Conservation (phyloP, 2,329 filamentous ascomycete genomes). For the Ophiobolus disseminans region DNA sequence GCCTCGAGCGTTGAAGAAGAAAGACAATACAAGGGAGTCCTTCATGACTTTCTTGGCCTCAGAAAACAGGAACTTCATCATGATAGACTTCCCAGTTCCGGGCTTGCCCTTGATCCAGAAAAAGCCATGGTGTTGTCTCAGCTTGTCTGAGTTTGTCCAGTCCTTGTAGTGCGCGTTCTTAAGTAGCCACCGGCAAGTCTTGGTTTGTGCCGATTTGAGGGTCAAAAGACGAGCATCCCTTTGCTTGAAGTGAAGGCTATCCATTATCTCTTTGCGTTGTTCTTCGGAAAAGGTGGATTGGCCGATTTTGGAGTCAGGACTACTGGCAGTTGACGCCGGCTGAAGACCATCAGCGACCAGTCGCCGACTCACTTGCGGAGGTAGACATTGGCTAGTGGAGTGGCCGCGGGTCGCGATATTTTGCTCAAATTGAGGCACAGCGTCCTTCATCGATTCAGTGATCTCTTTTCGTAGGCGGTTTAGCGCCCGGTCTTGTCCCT, state of each 20-base stretch:
- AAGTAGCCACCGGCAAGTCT: background rate
- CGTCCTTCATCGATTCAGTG: background rate
- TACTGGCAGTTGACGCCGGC: background rate
- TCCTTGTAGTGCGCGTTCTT: background rate
- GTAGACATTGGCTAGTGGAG: background rate
- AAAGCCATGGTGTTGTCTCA: slow-evolving; percentile 42
- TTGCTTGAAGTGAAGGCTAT: background rate
- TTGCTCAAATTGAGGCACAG: background rate
- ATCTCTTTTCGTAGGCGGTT: too few relatives aligned
- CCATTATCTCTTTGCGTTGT: background rate
- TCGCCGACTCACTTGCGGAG: background rate
- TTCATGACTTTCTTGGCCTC: background rate
- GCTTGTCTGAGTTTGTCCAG: background rate
- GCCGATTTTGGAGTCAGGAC: background rate
- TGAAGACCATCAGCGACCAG: background rate
- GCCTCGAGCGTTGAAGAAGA: slow-evolving; percentile 25
- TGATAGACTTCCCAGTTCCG: slow-evolving; percentile 47
- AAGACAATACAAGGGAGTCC: slow-evolving; percentile 1
- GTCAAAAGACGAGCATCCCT: background rate
- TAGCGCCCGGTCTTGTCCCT: too few relatives aligned
- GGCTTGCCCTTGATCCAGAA: slow-evolving; percentile 54
- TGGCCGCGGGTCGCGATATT: background rate
- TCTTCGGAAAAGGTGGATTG: background rate
- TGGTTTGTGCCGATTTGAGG: background rate
- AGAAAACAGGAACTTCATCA: slow-evolving; percentile 41